A percentile compares a stretch with the other conserved stretches of the same genome.
These are phyloP conservation scores for Trametes cingulata DNA, from an alignment of 768 basidiomycete species.

Conservation along the genomic window DNA sequence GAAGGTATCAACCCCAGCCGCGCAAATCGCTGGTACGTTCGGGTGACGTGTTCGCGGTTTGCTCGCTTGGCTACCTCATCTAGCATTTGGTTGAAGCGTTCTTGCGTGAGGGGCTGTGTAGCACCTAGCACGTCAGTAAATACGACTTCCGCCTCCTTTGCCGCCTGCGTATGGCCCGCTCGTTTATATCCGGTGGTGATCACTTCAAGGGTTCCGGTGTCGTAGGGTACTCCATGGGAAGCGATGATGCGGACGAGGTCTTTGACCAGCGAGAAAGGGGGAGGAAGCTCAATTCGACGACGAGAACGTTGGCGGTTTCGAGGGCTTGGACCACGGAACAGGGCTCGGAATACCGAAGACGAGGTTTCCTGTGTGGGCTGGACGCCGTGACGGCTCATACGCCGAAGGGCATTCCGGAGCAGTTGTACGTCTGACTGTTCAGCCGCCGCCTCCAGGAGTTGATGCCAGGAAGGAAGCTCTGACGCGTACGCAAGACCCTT, in stretches of 20 bases:
- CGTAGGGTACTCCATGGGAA: constrained; percentile 16
- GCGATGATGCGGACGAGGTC: neutral
- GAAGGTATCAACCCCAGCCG: constrained; percentile 34
- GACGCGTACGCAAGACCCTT: neutral
- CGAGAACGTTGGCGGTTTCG: neutral
- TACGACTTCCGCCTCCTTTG: constrained; percentile 16
- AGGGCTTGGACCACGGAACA: neutral
- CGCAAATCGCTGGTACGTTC: neutral
- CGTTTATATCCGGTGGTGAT: constrained; percentile 24
- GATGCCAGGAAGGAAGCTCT: neutral
- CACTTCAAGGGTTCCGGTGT: constrained; percentile 12
- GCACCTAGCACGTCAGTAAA: constrained; percentile 6
- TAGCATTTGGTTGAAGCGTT: neutral
- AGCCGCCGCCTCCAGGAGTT: neutral
- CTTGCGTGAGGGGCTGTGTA: neutral
- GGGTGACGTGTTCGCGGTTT: neutral
- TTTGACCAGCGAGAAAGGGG: constrained; percentile 12
- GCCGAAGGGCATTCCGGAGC: neutral
- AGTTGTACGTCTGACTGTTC: neutral
- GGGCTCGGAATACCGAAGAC: neutral
- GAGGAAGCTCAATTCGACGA: neutral
- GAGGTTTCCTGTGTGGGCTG: neutral
- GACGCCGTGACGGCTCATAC: neutral
- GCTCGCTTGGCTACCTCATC: neutral
- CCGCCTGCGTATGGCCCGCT: constrained; percentile 9